Percentiles rank a stretch among this genome's conserved stretches.
phyloP scores from a whole-genome alignment of 192 early-diverging fungal genomes.

The Blastocladiella britannica region DNA sequence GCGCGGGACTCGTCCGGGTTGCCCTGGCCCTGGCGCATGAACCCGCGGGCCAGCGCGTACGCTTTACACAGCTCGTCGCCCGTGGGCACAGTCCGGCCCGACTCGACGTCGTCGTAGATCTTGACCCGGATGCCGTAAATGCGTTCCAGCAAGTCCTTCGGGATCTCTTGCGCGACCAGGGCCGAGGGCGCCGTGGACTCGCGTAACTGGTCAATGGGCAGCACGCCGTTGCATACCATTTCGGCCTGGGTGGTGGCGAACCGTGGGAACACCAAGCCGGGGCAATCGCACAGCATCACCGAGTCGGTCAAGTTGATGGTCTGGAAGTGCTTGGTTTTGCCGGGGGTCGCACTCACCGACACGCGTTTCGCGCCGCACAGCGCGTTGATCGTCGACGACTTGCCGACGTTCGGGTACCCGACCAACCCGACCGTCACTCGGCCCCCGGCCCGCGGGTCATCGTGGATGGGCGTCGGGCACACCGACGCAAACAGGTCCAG shows the following conservation, averaged over 20 bases:
- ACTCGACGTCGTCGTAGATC: slow-evolving; percentile 50
- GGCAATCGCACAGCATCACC: slow-evolving; percentile 92
- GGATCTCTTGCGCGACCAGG: slow-evolving; percentile 63
- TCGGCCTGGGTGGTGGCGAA: slow-evolving; percentile 97
- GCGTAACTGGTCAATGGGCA: slow-evolving; percentile 95
- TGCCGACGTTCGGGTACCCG: slow-evolving; percentile 99
- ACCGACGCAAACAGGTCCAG: slow-evolving; percentile 22
- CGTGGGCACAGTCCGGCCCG: slow-evolving; percentile 53
- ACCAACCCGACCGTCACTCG: slow-evolving; percentile 73
- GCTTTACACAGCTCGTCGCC: slow-evolving; percentile 73
- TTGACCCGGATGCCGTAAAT: slow-evolving; percentile 83
- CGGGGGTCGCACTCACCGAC: slow-evolving; percentile 87
- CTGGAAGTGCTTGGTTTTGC: slow-evolving; percentile 99
- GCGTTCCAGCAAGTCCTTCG: slow-evolving; percentile 65
- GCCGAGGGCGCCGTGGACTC: slow-evolving; percentile 76
- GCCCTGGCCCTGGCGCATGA: slow-evolving; percentile 75
- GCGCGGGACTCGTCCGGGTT: slow-evolving; percentile 96
- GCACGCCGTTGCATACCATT: slow-evolving; percentile 94
- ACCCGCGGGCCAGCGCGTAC: slow-evolving; percentile 86
- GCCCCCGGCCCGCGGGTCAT: slow-evolving; percentile 9
- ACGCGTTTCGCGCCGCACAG: slow-evolving; percentile 83
- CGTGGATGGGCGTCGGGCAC: slow-evolving; percentile 11
- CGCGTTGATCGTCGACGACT: slow-evolving; percentile 95
- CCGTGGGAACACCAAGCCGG: slow-evolving; percentile 94
- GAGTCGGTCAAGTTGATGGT: slow-evolving; percentile 75